Base-by-base conservation (phyloP, 441 rosid genomes). In the Adansonia rubrostipa region DNA sequence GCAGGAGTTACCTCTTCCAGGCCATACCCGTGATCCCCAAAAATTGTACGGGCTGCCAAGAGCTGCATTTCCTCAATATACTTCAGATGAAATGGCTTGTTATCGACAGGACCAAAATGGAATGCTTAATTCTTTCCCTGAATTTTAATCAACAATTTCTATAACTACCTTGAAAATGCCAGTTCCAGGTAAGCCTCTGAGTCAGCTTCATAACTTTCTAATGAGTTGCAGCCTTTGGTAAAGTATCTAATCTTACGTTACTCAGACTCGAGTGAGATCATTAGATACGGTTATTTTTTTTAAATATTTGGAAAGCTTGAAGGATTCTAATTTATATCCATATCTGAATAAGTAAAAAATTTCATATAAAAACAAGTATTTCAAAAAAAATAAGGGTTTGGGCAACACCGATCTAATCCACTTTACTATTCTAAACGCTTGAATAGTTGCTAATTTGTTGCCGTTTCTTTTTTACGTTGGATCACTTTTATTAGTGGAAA, bases 1-100 rank as follows among this genome's bases (percentile, higher is more conserved):
- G n/a, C 79, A 64, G 54, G 85, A 72, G 58, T 67, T 80, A 70
- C 76, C 57, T 4, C 3, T 47, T 78, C 80, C 80, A 48, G 75
- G 47, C 51, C 17, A 15, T 28, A 40, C 79, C 68, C 74, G 28
- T 24, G 28, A 75, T 74, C 76, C 36, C 70, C 79, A 85, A 45
- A 77, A 64, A 47, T 19, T 50, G 48, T 47, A 48, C 65, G 78
- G 73, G 42, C 42, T 56, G 67, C 69, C 75, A 20, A 44, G 76
- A 53, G 74, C 33, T 42, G 19, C 77, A 51, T 63, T 61, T 48
- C 70, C 74, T 20, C 54, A 48, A 22, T 5, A 13, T 14, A 48
- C 73, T 48, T 22, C 68, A 56, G 56, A 19, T 40, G 64, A 57
- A 63, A 40, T 50, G 53, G 10, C 67, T 77, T 42, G 13, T 71